Percentiles rank a stretch among this genome's conserved stretches.
phyloP scores from a whole-genome alignment of 768 basidiomycete species.

The Suillus subluteus region DNA sequence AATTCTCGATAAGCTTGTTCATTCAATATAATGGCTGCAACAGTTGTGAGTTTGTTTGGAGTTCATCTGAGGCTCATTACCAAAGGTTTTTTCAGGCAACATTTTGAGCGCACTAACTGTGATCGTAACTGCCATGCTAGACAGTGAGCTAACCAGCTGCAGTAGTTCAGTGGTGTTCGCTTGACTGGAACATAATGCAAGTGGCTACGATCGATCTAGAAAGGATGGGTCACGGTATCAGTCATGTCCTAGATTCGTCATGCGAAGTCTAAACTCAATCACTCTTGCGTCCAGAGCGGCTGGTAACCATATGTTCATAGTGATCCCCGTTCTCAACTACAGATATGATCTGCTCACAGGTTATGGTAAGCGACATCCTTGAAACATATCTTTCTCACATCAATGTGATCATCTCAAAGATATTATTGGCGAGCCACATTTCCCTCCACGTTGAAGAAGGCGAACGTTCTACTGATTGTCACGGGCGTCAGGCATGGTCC shows the following conservation, averaged over 20 bases:
- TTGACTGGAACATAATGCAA: neutral
- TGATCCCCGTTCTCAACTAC: neutral
- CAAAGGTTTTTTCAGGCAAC: neutral
- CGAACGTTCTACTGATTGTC: neutral
- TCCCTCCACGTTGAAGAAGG: conserved; percentile 1
- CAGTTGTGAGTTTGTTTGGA: neutral
- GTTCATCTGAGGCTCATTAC: neutral
- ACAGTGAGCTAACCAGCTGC: neutral
- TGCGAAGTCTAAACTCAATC: neutral
- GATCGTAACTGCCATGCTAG: neutral
- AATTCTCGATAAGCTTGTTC: neutral
- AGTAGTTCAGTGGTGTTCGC: neutral
- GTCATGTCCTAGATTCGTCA: neutral
- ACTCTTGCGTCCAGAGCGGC: neutral
- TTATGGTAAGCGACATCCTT: neutral
- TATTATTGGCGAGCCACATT: conserved; percentile 18
- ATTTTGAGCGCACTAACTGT: neutral
- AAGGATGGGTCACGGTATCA: neutral
- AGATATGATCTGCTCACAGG: neutral
- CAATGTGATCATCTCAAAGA: conserved; percentile 9
- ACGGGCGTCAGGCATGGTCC: conserved; percentile 4
- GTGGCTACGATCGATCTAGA: neutral
- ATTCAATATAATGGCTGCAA: neutral
- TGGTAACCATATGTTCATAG: neutral
- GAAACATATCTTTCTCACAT: neutral